Base-by-base conservation (phyloP, 2,329 filamentous ascomycete genomes). In the Mollisia scopiformis region DNA sequence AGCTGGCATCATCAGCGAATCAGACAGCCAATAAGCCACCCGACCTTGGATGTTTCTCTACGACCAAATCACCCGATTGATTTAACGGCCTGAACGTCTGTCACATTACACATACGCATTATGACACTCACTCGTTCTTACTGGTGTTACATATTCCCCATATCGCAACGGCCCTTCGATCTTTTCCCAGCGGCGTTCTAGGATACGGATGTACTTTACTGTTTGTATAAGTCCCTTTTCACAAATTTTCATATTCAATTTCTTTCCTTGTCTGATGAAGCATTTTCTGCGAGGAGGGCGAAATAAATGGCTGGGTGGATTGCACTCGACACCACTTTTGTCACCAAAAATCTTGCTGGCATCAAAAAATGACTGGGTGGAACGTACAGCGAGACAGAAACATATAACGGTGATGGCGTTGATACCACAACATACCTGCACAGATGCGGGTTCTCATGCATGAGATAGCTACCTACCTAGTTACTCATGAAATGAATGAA, bases 1-100 rank as follows among this genome's bases (percentile, higher is more conserved):
- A 33, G 65, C 59, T 2, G 67, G 66, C 1, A 69, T 69, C 37
- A 56, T 68, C n/a, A n/a, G n/a, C 1, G 66, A 71, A 47, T 60
- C 58, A 21, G 50, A 59, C 53, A 41, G 49, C 41, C 13, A 51
- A 35, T 35, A 14, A 23, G 21, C 11, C 31, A 35, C 11, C 11
- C 31, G 8, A 35, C 11, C 31, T 35, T 35, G 31, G 16, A 35
- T 13, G 31, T 35, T n/a, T 35, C 31, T 35, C 31, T 35, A 35
- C 11, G 31, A 13, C 31, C 31, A 13, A 13, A 2, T 35, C 31
- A 35, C 11, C 31, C 11, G 37, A n/a, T n/a, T 7, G 37, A n/a
- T n/a, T 7, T 21, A n/a, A n/a, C n/a, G 14, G 21, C 14, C 21
- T 7, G 16, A 14, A 21, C n/a, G 19, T 41, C 37, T 41, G 37